Conservation (phyloP, 1,139 yeast genomes). For the Sugiyamaella pinicola region DNA sequence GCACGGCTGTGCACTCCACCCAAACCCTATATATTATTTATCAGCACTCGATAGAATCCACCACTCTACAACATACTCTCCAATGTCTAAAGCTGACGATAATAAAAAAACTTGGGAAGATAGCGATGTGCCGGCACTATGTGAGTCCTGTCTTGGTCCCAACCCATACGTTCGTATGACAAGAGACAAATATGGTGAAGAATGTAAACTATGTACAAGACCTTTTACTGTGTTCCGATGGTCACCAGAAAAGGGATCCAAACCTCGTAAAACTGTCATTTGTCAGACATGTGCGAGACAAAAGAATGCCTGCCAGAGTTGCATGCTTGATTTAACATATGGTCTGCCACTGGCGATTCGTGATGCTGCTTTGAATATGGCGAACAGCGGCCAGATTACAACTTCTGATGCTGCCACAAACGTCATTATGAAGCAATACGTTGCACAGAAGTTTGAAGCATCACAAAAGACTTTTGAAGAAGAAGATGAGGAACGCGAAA, state of each 20-base stretch:
- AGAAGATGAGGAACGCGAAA: constrained; percentile 32
- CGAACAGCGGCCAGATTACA: constrained; percentile 49
- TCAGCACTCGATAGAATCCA: too few species aligned
- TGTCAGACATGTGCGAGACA: constrained; percentile 79
- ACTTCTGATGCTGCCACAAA: constrained; percentile 42
- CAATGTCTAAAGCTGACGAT: constrained; percentile 38
- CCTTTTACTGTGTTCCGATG: constrained; percentile 83
- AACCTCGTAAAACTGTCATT: constrained; percentile 44
- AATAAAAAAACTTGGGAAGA: constrained; percentile 45
- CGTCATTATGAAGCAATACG: constrained; percentile 55
- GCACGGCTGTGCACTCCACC: constrained; percentile 1
- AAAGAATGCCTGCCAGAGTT: constrained; percentile 83
- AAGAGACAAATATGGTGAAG: constrained; percentile 71
- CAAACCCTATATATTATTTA: not conserved
- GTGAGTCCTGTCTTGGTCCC: constrained; percentile 72
- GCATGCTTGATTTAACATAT: constrained; percentile 79
- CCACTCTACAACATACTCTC: too few species aligned
- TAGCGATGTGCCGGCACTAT: constrained; percentile 60
- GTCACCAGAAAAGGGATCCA: constrained; percentile 45
- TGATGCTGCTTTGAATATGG: constrained; percentile 79
- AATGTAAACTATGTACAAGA: constrained; percentile 68
- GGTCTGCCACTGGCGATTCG: constrained; percentile 77
- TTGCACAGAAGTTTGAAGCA: constrained; percentile 53
- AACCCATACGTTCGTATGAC: constrained; percentile 68
- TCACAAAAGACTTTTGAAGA: constrained; percentile 46